These are phyloP conservation scores for Cylindrodendrum hubeiense DNA, from an alignment of 2,329 filamentous ascomycete genomes.

Conservation along the genomic window DNA sequence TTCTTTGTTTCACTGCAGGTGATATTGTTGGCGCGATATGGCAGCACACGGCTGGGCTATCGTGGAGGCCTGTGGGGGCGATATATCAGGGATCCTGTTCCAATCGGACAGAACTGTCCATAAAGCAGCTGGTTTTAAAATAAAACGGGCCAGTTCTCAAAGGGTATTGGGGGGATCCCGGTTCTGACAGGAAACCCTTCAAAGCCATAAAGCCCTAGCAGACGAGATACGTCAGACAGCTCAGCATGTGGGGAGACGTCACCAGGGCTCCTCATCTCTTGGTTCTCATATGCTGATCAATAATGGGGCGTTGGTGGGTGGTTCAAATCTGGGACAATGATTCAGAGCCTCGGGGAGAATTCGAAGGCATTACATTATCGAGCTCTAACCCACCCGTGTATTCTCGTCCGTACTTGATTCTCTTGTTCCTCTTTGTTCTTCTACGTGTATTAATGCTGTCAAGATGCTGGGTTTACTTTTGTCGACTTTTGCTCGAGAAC, in stretches of 20 bases:
- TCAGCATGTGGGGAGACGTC: constrained; percentile 18
- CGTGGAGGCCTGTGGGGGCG: constrained; percentile 27
- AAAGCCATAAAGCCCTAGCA: constrained; percentile 21
- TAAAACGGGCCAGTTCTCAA: background rate
- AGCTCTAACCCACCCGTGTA: constrained; percentile 27
- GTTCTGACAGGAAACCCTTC: constrained; percentile 22
- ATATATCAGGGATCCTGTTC: constrained; percentile 33
- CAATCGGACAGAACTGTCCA: constrained; percentile 23
- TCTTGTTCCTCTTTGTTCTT: constrained; percentile 7
- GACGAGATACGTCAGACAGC: constrained; percentile 21
- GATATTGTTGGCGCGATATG: constrained; percentile 36
- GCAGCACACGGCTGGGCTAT: constrained; percentile 27
- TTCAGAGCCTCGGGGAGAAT: constrained; percentile 43
- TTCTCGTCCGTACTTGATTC: constrained; percentile 30
- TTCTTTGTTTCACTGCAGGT: constrained; percentile 40
- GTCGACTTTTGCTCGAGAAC: constrained; percentile 30
- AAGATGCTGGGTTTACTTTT: constrained; percentile 36
- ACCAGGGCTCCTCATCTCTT: constrained; percentile 3
- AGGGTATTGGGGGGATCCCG: constrained; percentile 12
- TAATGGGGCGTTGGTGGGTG: constrained; percentile 28
- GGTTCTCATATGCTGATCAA: constrained; percentile 12
- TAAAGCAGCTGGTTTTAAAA: constrained; percentile 25
- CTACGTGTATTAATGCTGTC: constrained; percentile 8
- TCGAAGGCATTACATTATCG: constrained; percentile 37
- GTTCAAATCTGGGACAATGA: constrained; percentile 43